Evolutionary conservation across 192 early-diverging fungal species (phyloP).

Genomic region (Obelidium mucronatum): DNA sequence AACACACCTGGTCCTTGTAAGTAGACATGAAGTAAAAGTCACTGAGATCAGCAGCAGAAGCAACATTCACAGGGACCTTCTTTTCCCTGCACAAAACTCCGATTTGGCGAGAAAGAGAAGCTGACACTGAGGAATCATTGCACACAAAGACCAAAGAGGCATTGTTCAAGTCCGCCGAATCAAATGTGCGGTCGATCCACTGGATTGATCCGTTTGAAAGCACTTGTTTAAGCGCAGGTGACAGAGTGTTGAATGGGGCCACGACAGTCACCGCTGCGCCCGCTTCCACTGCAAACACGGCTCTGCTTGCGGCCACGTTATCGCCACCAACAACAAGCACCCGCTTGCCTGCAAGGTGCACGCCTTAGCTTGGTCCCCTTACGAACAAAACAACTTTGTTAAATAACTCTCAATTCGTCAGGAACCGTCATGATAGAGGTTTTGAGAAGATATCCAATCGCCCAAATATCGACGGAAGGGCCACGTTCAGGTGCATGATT

Average conservation of each 20-base stretch:
- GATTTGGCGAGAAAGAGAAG: conserved; percentile 47
- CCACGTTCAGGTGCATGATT: no score
- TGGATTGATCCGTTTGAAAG: conserved; percentile 36
- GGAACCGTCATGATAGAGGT: no score
- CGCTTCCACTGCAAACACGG: conserved; percentile 79
- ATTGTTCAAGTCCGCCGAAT: conserved; percentile 39
- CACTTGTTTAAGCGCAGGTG: conserved; percentile 60
- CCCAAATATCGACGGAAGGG: no score
- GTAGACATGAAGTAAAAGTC: conserved; percentile 92
- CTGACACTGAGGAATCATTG: conserved; percentile 51
- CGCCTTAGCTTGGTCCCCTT: no score
- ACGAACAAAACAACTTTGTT: no score
- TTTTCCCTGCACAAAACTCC: conserved; percentile 62
- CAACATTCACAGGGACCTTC: conserved; percentile 84
- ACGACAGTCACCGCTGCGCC: conserved; percentile 85
- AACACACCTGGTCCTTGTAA: conserved; percentile 36
- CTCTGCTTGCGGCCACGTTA: conserved; percentile 81
- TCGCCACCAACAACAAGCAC: conserved; percentile 89
- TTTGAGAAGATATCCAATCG: no score
- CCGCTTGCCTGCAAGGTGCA: conserved; percentile 49
- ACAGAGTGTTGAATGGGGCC: conserved; percentile 58
- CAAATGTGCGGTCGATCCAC: conserved; percentile 42
- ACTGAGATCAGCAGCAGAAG: conserved; percentile 79
- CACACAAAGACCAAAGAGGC: conserved; percentile 68
- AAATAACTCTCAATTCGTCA: no score